These are phyloP conservation scores for Lasiodiplodia sp. DNA, from an alignment of 2,329 filamentous ascomycete species.

Conservation along the genomic window DNA sequence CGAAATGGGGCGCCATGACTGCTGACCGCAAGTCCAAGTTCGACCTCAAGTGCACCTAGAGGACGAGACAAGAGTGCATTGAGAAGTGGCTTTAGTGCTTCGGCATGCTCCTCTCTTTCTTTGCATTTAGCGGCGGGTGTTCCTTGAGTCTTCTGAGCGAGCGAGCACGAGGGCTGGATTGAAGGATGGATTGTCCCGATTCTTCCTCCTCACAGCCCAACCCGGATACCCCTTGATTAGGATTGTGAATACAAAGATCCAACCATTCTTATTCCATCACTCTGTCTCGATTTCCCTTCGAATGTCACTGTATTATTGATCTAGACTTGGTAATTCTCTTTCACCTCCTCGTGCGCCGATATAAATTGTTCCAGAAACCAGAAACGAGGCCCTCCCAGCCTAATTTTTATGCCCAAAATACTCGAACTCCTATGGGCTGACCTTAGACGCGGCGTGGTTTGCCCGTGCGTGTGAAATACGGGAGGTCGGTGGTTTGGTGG, in stretches of 20 bases:
- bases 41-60: slow-evolving; percentile 40
- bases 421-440: no score
- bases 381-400: no score
- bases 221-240: background rate
- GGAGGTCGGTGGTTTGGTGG: no score
- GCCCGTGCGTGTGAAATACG: no score
- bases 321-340: background rate
- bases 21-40: slow-evolving; percentile 66
- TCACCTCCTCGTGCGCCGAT: background rate
- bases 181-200: background rate
- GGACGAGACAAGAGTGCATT: background rate
- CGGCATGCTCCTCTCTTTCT: background rate
- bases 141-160: background rate
- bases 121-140: background rate
- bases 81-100: background rate
- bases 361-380: no score
- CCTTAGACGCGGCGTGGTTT: no score
- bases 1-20: slow-evolving; percentile 73
- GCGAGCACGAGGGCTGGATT: background rate
- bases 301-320: background rate
- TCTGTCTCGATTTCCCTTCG: background rate
- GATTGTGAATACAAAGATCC: slow-evolving; percentile 1
- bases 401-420: no score
- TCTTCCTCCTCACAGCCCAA: background rate
- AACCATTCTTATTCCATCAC: background rate